Evolutionary conservation across 73 alveolate species (phyloP), one percentile per base, ranked within the genome.

Genomic region (Paramecium octaurelia): DNA sequence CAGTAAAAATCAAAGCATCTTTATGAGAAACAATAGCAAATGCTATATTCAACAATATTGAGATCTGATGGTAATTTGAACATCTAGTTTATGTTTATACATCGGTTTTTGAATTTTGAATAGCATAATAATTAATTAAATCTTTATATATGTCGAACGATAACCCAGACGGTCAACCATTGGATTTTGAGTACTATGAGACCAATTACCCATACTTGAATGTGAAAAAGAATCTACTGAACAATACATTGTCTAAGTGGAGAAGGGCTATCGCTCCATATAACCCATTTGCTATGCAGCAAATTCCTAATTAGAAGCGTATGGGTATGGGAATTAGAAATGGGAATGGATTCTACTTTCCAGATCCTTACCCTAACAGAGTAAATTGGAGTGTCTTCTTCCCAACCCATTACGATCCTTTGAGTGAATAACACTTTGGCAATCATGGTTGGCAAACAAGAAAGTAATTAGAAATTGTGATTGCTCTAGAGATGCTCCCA

Each of bases 1-100:
- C 48, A 40, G 14, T 7, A 5, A 40, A 38, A 38, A 4, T 38
- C 0, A 9, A 38, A 38, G 11, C 44, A 2, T 38, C 0, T 38
- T 40, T 0, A 0, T 0, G 10, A 7, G 48, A 8, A 40, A 40
- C 10, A 7, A 40, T 40, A 5, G 16, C 10, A 40, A 40, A 8
- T 40, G 0, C 2, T 40, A 40, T 40, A 8, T 6, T 40, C 10
- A 7, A 12, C 48, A 6, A 40, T 6, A 54, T 1, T 92, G 75
- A 16, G 97, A 98, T 70, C 99, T 80, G 64, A 97, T 95, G 29
- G 92, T 60, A 27, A 97, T 97, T 95, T 96, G 93, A 71, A 98
- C 97, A 96, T 97, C 95, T 7, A 96, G 95, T 42, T 93, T 93
- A 83, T 96, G 98, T 75, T 97, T 96, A 94, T 97, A 97, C 99